Base-by-base conservation (phyloP, 164 flowering plant species). In the Magnolia sinica region DNA sequence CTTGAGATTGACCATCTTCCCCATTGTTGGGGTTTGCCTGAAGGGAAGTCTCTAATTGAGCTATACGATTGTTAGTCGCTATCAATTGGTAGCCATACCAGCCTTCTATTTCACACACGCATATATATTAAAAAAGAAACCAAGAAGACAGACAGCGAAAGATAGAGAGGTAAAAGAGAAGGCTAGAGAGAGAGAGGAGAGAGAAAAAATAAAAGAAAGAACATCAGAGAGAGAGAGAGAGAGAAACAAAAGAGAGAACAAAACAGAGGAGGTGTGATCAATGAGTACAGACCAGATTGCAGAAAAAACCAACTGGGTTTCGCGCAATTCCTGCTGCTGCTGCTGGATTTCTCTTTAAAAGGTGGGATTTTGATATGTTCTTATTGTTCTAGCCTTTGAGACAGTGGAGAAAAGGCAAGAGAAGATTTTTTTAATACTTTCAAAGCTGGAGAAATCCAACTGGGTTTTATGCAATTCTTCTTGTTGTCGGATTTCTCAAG, bases 211-310 rank as follows among this genome's bases (percentile, higher is more conserved):
- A n/a, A n/a, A n/a, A n/a, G n/a, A n/a, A n/a, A n/a, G n/a, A n/a
- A n/a, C n/a, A n/a, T n/a, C n/a, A n/a, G n/a, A n/a, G n/a, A n/a
- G n/a, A n/a, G n/a, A n/a, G n/a, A n/a, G n/a, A n/a, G n/a, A n/a
- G n/a, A n/a, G n/a, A n/a, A 45, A 37, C 45, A 37, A 37, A 37
- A 37, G 45, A 37, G 4, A 4, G 45, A 37, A 37, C 45, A 64
- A 70, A 74, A 71, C 58, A 69, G 71, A 68, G 45, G 3, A 45
- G 74, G 75, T 75, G 85, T 85, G 88, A 90, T 88, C 78, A 85
- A 86, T 89, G 89, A 80, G 81, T 86, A 87, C 89, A n/a, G 59
- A 13, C 55, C 73, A 70, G 16, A 49, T n/a, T 16, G 73, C 58
- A 49, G 73, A 45, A 52, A 68, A 37, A 68, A 68, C 51, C 18